A percentile compares a stretch with the other conserved stretches of the same genome.
Evolutionary conservation across 2,329 filamentous ascomycete species (phyloP).

Genomic region (Decorospora gaudefroyi): DNA sequence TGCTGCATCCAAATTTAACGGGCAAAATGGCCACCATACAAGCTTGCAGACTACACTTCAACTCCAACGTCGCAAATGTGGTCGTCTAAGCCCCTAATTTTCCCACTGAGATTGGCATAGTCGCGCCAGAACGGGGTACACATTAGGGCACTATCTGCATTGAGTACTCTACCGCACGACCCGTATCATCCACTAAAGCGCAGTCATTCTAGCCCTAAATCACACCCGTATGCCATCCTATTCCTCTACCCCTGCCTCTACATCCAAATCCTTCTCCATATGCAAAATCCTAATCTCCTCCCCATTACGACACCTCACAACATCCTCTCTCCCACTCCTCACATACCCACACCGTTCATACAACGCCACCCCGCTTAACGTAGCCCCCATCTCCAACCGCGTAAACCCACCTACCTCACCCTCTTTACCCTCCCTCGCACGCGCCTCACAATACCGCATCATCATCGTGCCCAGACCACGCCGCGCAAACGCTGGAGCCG

Average conservation of each 20-base stretch:
- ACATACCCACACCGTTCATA: conserved; percentile 46
- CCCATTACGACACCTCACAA: conserved; percentile 42
- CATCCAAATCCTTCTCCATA: conserved; percentile 41
- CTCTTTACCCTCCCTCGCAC: conserved; percentile 26
- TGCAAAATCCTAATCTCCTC: conserved; percentile 41
- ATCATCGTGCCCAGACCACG: conserved; percentile 45
- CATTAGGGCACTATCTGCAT: conserved; percentile 13
- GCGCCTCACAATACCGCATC: conserved; percentile 45
- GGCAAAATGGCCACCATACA: no score
- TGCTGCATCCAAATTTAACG: no score
- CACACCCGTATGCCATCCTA: conserved; percentile 1
- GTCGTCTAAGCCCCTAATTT: not conserved
- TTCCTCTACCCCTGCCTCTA: not conserved
- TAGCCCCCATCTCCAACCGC: conserved; percentile 45
- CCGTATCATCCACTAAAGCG: conserved; percentile 13
- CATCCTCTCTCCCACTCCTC: conserved; percentile 42
- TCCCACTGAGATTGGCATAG: conserved; percentile 6
- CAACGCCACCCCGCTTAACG: conserved; percentile 40
- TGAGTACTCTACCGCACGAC: conserved; percentile 20
- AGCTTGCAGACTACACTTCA: conserved; percentile 1
- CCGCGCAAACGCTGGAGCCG: conserved; percentile 36
- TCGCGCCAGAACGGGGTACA: conserved; percentile 11
- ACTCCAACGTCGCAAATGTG: not conserved
- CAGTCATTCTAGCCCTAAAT: conserved; percentile 3
- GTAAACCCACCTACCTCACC: conserved; percentile 28